Conservation (phyloP, 768 basidiomycete species). For the Collybia sordida region DNA sequence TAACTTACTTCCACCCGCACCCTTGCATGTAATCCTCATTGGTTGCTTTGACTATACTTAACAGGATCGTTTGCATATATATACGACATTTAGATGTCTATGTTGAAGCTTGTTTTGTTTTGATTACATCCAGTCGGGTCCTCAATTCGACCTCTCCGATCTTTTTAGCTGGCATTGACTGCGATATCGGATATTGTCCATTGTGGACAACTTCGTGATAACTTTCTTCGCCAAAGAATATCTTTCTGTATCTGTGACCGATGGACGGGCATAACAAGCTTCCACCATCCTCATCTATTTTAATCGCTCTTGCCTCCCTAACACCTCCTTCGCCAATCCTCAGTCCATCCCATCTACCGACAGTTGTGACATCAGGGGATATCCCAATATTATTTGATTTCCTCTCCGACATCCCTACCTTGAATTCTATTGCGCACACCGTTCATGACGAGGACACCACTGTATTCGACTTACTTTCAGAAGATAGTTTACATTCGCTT, state of each 20-base stretch:
- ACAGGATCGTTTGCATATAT: no score
- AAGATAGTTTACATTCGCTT: slow-evolving; percentile 10
- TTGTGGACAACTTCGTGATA: neutral
- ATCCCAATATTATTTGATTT: slow-evolving; percentile 52
- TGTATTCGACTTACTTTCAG: slow-evolving; percentile 4
- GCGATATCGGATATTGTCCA: no score
- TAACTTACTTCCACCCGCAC: no score
- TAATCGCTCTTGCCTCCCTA: slow-evolving; percentile 36
- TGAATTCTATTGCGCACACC: no score
- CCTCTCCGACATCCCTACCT: neutral
- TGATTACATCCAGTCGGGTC: no score
- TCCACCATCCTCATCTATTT: slow-evolving; percentile 40
- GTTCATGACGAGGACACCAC: no score
- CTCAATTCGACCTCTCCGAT: no score
- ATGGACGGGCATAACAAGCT: slow-evolving; percentile 18
- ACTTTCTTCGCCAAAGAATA: neutral
- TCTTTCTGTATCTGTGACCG: neutral
- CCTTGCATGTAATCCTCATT: no score
- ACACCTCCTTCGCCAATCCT: slow-evolving; percentile 47
- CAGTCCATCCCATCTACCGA: slow-evolving; percentile 32
- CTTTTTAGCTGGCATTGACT: no score
- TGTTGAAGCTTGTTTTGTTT: no score
- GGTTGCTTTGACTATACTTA: no score
- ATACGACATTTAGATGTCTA: no score
- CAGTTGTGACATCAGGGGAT: slow-evolving; percentile 42